These are phyloP conservation scores for Gyromitra esculenta DNA, from an alignment of 2,329 filamentous ascomycete species.

Conservation along the genomic window DNA sequence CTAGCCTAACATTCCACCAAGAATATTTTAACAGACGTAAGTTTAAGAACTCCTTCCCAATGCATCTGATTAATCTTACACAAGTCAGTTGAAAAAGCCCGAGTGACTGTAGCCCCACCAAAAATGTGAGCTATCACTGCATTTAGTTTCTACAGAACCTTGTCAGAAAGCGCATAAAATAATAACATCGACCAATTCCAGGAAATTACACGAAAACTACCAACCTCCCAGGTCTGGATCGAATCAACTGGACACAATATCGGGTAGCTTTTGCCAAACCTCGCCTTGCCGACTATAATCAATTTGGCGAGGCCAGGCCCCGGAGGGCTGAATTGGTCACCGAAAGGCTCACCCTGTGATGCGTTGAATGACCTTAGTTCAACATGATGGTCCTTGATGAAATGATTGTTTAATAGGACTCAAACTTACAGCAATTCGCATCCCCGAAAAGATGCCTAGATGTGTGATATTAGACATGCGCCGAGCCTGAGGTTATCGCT, in stretches of 20 bases:
- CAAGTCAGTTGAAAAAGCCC: neutral
- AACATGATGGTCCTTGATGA: neutral
- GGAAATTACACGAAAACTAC: neutral
- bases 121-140: neutral
- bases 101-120: neutral
- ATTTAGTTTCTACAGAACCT: neutral
- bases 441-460: neutral
- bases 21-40: neutral
- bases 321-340: neutral
- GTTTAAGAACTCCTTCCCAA: neutral
- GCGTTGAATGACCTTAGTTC: neutral
- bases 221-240: neutral
- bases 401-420: neutral
- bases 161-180: neutral
- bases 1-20: neutral
- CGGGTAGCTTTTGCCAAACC: neutral
- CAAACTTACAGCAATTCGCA: neutral
- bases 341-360: neutral
- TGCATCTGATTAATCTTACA: neutral
- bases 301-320: neutral
- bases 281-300: neutral
- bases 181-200: neutral
- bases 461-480: neutral
- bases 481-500: neutral
- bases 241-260: neutral